Evolutionary conservation across 257 asterid species (phyloP), one percentile per base, ranked within the genome.

Genomic region (Scutellaria galericulata): DNA sequence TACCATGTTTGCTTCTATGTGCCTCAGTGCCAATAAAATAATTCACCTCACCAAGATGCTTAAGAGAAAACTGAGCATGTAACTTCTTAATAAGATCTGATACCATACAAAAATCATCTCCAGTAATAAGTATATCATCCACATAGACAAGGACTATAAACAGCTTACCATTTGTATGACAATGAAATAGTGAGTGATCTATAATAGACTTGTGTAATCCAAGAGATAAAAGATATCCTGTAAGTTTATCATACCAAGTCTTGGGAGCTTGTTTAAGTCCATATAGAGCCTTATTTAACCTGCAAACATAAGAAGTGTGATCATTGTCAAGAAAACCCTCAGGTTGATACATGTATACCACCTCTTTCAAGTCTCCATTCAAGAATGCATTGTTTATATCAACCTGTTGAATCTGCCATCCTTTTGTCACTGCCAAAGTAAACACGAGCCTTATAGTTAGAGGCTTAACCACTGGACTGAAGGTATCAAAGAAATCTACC

Each of bases 101-200:
- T 6, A 52, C 7, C 1, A 52, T 3, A 1, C 2, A 0, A 5
- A 9, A 4, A 57, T 58, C 20, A 11, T 58, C 45, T 0, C 64
- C 64, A 0, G 64, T 58, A 0, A 58, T 53, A 0, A 53, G 5
- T 0, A 53, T 53, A 1, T 53, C 59, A 9, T 53, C 59, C 2
- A 53, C 59, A 9, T 58, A 5, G 0, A 58, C 64, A 0, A 58
- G 2, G 0, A 58, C 9, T 0, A 31, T 2, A 0, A 35, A 1
- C 2, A 58, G 0, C 0, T 11, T 2, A 1, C 18, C 44, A 11
- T 2, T 2, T 0, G 2, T 1, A 6, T 0, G 1, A 0, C 0
- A 0, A 11, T 27, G 12, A 5, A 58, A 58, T 1, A 58, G 0
- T 0, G 45, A 58, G 3, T 0, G 1, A 31, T 58, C 64, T 2